phyloP scores from a whole-genome alignment of 1,284 basidiomycete genomes.

The Salmacisia buchloeana region DNA sequence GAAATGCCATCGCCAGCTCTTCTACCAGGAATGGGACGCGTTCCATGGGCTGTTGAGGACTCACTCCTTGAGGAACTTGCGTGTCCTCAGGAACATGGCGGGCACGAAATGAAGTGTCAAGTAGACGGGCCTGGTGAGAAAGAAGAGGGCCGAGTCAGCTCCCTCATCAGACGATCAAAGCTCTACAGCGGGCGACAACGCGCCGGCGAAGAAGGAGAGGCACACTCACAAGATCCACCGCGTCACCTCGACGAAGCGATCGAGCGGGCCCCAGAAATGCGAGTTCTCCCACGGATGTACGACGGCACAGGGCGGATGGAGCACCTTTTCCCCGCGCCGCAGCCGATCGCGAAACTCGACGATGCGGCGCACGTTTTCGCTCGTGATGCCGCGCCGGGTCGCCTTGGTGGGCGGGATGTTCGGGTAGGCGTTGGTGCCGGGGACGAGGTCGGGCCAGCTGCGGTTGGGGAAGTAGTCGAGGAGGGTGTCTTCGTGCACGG shows the following conservation, averaged over 20 bases:
- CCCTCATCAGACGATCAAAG: no score
- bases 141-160: background rate
- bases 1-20: background rate
- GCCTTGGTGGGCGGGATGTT: constrained; percentile 26
- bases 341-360: constrained; percentile 23
- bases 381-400: constrained; percentile 38
- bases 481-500: constrained; percentile 16
- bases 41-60: background rate
- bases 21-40: no score
- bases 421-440: constrained; percentile 26
- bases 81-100: constrained; percentile 44
- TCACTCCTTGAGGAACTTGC: constrained; percentile 35
- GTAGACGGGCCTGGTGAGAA: constrained; percentile 58
- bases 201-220: no score
- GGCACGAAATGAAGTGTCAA: constrained; percentile 87
- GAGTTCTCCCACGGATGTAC: constrained; percentile 74
- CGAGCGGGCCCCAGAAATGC: constrained; percentile 64
- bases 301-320: constrained; percentile 44
- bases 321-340: background rate
- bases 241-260: constrained; percentile 74
- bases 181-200: background rate
- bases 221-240: constrained; percentile 63
- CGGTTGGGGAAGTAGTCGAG: constrained; percentile 37
- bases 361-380: constrained; percentile 32
- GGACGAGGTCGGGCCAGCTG: constrained; percentile 35